phyloP scores from a whole-genome alignment of 2,329 filamentous ascomycete genomes.

The Periconia sp. region DNA sequence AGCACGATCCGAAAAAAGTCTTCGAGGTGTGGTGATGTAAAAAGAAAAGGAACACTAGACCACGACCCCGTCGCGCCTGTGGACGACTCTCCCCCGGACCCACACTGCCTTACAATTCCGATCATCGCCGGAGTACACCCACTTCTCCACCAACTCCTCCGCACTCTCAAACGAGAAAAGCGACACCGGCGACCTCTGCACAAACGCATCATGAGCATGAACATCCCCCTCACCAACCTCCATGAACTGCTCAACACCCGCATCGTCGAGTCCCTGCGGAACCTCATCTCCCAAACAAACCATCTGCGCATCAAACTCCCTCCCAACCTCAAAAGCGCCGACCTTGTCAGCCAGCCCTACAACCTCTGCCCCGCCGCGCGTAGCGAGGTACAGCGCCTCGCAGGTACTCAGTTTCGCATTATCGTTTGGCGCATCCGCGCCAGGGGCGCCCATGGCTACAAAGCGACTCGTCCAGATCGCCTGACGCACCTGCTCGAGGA shows the following conservation, averaged over 20 bases:
- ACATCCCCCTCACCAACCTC: constrained; percentile 52
- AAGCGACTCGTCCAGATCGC: constrained; percentile 77
- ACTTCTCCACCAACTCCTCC: constrained; percentile 86
- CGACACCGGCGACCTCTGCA: constrained; percentile 53
- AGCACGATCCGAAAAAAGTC: no score
- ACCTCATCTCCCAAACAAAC: constrained; percentile 60
- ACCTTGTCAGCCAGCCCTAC: constrained; percentile 72
- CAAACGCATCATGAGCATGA: not conserved
- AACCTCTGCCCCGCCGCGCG: constrained; percentile 80
- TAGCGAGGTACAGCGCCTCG: constrained; percentile 84
- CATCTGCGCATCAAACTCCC: constrained; percentile 89
- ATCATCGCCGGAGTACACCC: constrained; percentile 93
- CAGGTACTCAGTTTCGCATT: constrained; percentile 74
- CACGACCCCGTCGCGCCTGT: constrained; percentile 42
- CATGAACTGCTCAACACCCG: constrained; percentile 44
- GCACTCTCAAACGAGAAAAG: constrained; percentile 89
- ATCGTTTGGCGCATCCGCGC: constrained; percentile 25
- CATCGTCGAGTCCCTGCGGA: constrained; percentile 29
- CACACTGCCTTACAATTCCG: constrained; percentile 86
- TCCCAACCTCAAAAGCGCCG: constrained; percentile 82
- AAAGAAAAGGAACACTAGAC: not conserved
- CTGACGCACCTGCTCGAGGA: constrained; percentile 81
- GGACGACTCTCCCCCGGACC: constrained; percentile 83
- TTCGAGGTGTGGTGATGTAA: not conserved
- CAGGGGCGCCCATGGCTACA: constrained; percentile 57